Evolutionary conservation across 805 yeast genomes (phyloP), one percentile per base, ranked within the genome.

Genomic region (Cyberlindnera petersonii): DNA sequence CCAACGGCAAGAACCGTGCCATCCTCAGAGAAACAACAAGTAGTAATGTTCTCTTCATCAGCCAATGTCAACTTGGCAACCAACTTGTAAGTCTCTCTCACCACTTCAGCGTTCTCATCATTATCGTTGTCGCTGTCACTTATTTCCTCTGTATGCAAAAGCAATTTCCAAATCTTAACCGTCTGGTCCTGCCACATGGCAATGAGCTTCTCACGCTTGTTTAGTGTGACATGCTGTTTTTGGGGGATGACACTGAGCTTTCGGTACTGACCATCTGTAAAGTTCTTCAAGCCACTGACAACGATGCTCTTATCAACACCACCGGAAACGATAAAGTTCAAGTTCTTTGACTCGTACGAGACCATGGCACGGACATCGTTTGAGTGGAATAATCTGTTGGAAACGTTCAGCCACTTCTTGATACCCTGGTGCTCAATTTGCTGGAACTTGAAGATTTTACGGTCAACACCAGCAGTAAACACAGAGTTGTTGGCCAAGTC

Each of bases 401-500:
- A 74, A 46, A 79, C 72, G 52, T 77, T 81, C 14, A 83, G 75
- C 98, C 98, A 91, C 55, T 79, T 78, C 28, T 79, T 81, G 31
- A 42, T 47, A 9, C 37, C 35, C 20, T 50, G 38, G 29, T 42
- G 48, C 24, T 40, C 48, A 19, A 39, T 26, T 6, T 30, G 35
- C 38, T 53, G 52, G 60, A 82, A 86, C 53, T 80, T 83, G 56
- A 77, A 84, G 34, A 93, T 86, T 56, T 88, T 88, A 53, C 97
- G 74, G 60, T 93, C 99, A 33, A 93, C 88, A 52, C 98, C 97
- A 5, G 93, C 94, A 28, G 91, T 75, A 61, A 86, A 91, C 2
- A 93, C 68, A 28, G 73, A 70, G 23, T 77, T 75, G 49, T 84
- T 85, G 2, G 65, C 53, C 3, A 69, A 61, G 55, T 85, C 87